Evolutionary conservation across 352 stramenopile genomes (phyloP), one percentile per base, ranked within the genome.

Genomic region (Globisporangium iwayamae): DNA sequence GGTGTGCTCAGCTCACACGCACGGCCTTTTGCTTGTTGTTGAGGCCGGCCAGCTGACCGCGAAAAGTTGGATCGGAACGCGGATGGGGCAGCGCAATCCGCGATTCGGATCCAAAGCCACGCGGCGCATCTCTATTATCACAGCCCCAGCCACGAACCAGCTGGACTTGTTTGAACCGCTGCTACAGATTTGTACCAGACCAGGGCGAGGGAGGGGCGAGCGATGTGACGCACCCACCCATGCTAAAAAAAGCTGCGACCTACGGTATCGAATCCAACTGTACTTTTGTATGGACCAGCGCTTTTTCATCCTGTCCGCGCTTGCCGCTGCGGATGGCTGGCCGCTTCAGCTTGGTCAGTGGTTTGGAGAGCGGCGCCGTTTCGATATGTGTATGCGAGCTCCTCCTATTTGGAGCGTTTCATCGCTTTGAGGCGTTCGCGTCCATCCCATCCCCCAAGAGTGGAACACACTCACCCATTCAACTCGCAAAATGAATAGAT

Each of bases 171-270:
- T 30, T 32, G 20, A 53, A 5, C 46, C 14, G 11, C 25, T 25
- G 43, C 43, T n/a, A 8, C 36, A 8, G 8, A 41, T 41, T 11
- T 14, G 36, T 14, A 41, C 50, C 50, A 5, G 50, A 56, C 50
- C 28, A 54, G 47, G 36, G 11, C n/a, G 39, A 22, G 47, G 32
- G 32, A 36, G 32, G 32, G 32, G 32, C 32, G 47, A 54, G 48
- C 28, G 50, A 41, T 36, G 50, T 41, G 50, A 56, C 50, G 50
- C 50, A 56, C 48, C 47, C 22, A 36, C 45, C n/a, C 46, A 51
- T 20, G 20, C 46, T 39, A 39, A 34, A 56, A 38, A 56, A 56
- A 41, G 50, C 28, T 10, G 45, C 28, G 18, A 54, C 22, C 16
- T 56, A 56, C 50, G 28, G 50, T 56, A 56, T n/a, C 16, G 16